Conservation (phyloP, 1,284 basidiomycete species). For the Trichosporon faecale region DNA sequence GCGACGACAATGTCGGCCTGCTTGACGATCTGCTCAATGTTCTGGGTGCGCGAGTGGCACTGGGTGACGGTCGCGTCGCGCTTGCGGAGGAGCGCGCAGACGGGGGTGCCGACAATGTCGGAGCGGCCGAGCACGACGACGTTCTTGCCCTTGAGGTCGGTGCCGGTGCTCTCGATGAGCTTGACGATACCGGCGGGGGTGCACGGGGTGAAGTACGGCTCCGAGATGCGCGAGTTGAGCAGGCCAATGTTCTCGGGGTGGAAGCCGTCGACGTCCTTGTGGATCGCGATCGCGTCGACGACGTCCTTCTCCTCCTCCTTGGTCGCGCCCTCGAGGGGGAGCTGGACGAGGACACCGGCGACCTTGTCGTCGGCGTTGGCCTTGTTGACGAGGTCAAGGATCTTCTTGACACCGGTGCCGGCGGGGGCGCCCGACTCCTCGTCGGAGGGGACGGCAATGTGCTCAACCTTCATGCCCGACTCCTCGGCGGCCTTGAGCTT, state of each 20-base stretch:
- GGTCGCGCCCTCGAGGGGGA: conserved; percentile 85
- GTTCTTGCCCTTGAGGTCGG: conserved; percentile 70
- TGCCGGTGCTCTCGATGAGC: conserved; percentile 80
- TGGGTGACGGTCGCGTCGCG: conserved; percentile 96
- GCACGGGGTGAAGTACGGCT: conserved; percentile 90
- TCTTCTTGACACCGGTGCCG: conserved; percentile 61
- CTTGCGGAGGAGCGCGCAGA: conserved; percentile 82
- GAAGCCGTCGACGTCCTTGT: conserved; percentile 98
- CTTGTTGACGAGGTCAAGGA: conserved; percentile 72
- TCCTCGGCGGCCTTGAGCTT: conserved; percentile 94
- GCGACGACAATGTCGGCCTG: conserved; percentile 88
- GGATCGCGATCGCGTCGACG: conserved; percentile 88
- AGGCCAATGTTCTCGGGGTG: conserved; percentile 99
- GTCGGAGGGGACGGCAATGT: conserved; percentile 71
- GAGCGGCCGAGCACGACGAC: conserved; percentile 94
- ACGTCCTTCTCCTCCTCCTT: conserved; percentile 83
- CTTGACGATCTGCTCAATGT: conserved; percentile 75
- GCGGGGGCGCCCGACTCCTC: conserved; percentile 52
- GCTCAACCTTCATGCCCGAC: conserved; percentile 84
- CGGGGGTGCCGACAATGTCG: conserved; percentile 97
- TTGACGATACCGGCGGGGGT: conserved; percentile 91
- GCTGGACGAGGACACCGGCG: conserved; percentile 91
- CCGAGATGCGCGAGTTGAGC: conserved; percentile 82
- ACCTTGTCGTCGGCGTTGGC: conserved; percentile 81
- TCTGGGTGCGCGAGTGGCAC: conserved; percentile 86